Evolutionary conservation across 2,329 filamentous ascomycete species (phyloP).

Genomic region (Colletotrichum sp.): DNA sequence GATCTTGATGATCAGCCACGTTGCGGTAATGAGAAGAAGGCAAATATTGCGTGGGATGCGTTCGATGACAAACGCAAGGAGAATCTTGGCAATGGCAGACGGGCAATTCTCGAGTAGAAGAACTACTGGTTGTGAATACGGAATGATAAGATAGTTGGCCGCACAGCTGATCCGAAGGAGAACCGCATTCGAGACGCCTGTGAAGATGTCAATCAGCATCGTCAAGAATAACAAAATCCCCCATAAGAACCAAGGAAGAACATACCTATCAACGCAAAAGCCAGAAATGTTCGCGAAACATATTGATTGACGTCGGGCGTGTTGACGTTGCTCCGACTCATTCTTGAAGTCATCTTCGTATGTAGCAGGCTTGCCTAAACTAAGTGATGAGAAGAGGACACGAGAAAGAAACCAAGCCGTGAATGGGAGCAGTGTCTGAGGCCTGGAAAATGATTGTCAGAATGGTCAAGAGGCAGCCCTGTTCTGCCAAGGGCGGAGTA

Average conservation of each 20-base stretch:
- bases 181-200: conserved; percentile 34
- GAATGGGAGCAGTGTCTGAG: too few relatives aligned
- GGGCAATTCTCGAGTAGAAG: conserved; percentile 35
- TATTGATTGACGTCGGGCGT: too few relatives aligned
- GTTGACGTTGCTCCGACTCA: too few relatives aligned
- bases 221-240: background rate
- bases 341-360: too few relatives aligned
- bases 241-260: background rate
- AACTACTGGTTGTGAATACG: conserved; percentile 35
- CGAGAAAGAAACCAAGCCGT: too few relatives aligned
- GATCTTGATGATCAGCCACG: conserved; percentile 32
- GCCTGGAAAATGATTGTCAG: too few relatives aligned
- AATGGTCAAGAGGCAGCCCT: too few relatives aligned
- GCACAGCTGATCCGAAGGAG: conserved; percentile 34
- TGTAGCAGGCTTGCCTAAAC: too few relatives aligned
- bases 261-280: conserved; percentile 8
- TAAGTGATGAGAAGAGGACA: too few relatives aligned
- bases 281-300: background rate
- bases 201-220: too few relatives aligned
- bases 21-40: conserved; percentile 27
- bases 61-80: conserved; percentile 32
- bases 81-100: conserved; percentile 30
- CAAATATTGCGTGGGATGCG: conserved; percentile 31
- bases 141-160: conserved; percentile 39
- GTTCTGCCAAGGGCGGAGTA: too few relatives aligned